Evolutionary conservation across 768 basidiomycete species (phyloP).

Genomic region (Lactarius evosmus): DNA sequence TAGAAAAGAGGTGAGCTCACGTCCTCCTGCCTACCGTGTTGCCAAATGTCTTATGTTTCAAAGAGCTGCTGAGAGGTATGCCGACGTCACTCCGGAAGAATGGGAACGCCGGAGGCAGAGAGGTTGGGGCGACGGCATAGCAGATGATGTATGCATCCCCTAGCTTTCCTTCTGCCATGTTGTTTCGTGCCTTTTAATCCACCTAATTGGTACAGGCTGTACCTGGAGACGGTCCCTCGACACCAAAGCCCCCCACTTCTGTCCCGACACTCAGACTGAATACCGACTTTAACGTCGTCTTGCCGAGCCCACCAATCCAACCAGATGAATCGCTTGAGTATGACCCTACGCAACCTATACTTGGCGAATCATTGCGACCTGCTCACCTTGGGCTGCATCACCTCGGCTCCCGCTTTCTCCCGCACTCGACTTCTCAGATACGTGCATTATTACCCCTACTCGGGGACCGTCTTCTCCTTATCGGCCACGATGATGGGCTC

Average conservation of each 20-base stretch:
- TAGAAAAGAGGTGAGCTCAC: constrained; percentile 69
- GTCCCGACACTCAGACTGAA: constrained; percentile 29
- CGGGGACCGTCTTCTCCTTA: constrained; percentile 61
- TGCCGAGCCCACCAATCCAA: constrained; percentile 20
- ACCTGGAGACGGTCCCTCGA: constrained; percentile 16
- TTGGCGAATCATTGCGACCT: constrained; percentile 52
- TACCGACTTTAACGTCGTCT: constrained; percentile 29
- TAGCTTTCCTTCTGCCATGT: constrained; percentile 6
- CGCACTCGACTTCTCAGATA: constrained; percentile 73
- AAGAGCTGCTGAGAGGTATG: constrained; percentile 83
- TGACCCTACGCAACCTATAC: constrained; percentile 38
- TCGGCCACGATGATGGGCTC: constrained; percentile 77
- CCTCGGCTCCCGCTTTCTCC: constrained; percentile 83
- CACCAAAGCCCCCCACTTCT: constrained; percentile 4
- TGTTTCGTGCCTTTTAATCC: constrained; percentile 1
- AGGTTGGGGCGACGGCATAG: constrained; percentile 64
- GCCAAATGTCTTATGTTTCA: background rate
- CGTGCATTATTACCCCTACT: constrained; percentile 70
- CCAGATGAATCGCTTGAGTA: constrained; percentile 25
- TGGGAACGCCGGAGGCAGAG: constrained; percentile 52
- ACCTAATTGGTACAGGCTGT: background rate
- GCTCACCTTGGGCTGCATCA: constrained; percentile 67
- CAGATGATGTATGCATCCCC: constrained; percentile 21
- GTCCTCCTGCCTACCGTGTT: background rate
- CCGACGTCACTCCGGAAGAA: constrained; percentile 59